Percentiles rank a stretch among this genome's conserved stretches.
phyloP scores from a whole-genome alignment of 2,329 filamentous ascomycete species.

The Talaromyces sp. region DNA sequence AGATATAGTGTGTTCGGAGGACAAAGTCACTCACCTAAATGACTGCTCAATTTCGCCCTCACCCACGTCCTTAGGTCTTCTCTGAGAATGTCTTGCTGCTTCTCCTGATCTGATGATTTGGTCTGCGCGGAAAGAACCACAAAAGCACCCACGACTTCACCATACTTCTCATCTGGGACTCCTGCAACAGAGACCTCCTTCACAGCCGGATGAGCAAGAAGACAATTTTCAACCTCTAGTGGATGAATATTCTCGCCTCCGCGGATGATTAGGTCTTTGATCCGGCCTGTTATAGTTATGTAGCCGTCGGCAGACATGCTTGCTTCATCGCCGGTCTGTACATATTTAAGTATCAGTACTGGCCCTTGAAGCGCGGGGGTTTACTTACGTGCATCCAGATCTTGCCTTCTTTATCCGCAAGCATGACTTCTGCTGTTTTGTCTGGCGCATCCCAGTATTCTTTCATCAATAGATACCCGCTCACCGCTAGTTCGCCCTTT shows the following conservation, averaged over 20 bases:
- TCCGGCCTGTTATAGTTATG: conserved; percentile 80
- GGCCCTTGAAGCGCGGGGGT: neutral
- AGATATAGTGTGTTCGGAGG: too few relatives aligned
- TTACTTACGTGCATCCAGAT: conserved; percentile 70
- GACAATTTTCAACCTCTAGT: conserved; percentile 83
- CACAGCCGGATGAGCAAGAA: conserved; percentile 69
- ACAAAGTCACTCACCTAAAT: conserved; percentile 52
- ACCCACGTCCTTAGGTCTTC: conserved; percentile 71
- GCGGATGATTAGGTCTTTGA: conserved; percentile 93
- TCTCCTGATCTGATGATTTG: conserved; percentile 26
- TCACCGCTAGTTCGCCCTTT: conserved; percentile 75
- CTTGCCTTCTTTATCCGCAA: conserved; percentile 53
- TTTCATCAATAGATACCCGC: conserved; percentile 86
- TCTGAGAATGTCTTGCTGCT: conserved; percentile 44
- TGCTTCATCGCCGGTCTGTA: conserved; percentile 85
- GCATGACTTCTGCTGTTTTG: conserved; percentile 66
- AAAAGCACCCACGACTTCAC: conserved; percentile 84
- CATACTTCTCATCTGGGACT: conserved; percentile 74
- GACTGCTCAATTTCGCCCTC: conserved; percentile 63
- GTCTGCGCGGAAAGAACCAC: conserved; percentile 55
- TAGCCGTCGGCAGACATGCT: conserved; percentile 79
- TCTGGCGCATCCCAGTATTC: conserved; percentile 78
- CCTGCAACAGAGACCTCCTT: conserved; percentile 80
- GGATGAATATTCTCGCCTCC: conserved; percentile 97
- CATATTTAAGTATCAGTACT: neutral